phyloP scores from a whole-genome alignment of 2,329 filamentous ascomycete genomes.

The Albifimbria verrucaria region DNA sequence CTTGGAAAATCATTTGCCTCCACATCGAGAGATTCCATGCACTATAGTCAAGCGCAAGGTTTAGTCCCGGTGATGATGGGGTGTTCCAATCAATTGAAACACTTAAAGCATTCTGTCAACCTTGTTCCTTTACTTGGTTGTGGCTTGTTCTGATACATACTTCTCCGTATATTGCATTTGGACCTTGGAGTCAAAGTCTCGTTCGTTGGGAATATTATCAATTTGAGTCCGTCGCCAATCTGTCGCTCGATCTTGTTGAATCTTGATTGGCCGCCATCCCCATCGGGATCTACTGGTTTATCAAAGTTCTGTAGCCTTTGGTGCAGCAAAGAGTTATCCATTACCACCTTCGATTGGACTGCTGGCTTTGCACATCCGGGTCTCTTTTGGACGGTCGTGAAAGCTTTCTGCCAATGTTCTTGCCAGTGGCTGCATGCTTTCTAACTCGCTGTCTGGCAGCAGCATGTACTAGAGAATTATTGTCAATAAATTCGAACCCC shows the following conservation, averaged over 20 bases:
- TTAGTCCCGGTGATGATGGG: constrained; percentile 1
- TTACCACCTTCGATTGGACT: no score
- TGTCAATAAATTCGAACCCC: constrained; percentile 10
- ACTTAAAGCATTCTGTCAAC: no score
- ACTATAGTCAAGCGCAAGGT: not conserved
- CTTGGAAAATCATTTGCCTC: constrained; percentile 9
- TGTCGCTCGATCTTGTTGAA: constrained; percentile 2
- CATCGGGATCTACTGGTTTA: not conserved
- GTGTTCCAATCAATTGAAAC: no score
- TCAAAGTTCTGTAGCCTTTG: no score
- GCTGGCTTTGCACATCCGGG: no score
- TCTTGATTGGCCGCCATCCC: not conserved
- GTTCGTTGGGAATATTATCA: not conserved
- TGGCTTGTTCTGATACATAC: not conserved
- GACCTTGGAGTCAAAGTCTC: not conserved
- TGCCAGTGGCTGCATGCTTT: constrained; percentile 11
- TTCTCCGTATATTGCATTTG: constrained; percentile 5
- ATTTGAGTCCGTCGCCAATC: constrained; percentile 1
- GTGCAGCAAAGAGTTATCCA: no score
- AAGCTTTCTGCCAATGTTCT: constrained; percentile 9
- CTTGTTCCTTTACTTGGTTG: no score
- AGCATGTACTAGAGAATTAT: not conserved
- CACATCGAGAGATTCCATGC: constrained; percentile 4
- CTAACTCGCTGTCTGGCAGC: constrained; percentile 9
- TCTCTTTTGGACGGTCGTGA: constrained; percentile 6